These are phyloP conservation scores for Fusarium compactum DNA, from an alignment of 2,329 filamentous ascomycete species.

Conservation along the genomic window DNA sequence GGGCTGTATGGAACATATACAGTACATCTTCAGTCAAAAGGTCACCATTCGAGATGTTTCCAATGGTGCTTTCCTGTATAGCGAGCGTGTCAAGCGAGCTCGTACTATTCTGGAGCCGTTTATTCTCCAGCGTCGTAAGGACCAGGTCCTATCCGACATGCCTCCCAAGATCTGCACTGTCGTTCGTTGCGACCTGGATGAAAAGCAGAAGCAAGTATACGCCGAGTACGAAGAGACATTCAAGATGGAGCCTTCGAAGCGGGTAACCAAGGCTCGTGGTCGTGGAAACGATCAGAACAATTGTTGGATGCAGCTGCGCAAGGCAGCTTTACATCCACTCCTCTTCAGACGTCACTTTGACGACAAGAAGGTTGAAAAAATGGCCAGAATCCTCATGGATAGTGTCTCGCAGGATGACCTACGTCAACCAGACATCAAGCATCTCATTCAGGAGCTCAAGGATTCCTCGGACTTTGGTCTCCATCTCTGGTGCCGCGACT, in stretches of 20 bases:
- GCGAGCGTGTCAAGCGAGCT: slow-evolving; percentile 86
- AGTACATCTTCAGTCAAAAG: slow-evolving; percentile 91
- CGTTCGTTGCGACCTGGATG: slow-evolving; percentile 83
- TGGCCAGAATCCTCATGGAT: slow-evolving; percentile 80
- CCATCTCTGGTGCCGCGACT: slow-evolving; percentile 74
- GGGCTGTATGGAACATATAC: slow-evolving; percentile 80
- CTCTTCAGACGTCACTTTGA: slow-evolving; percentile 86
- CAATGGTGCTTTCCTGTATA: slow-evolving; percentile 86
- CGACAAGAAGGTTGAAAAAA: slow-evolving; percentile 79
- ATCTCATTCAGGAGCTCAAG: slow-evolving; percentile 68
- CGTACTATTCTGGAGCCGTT: slow-evolving; percentile 95
- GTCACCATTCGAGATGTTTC: slow-evolving; percentile 83
- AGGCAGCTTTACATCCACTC: slow-evolving; percentile 91
- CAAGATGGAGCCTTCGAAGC: slow-evolving; percentile 68
- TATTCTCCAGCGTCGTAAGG: slow-evolving; percentile 92
- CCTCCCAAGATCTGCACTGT: slow-evolving; percentile 83
- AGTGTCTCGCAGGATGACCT: slow-evolving; percentile 70
- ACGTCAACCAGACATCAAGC: slow-evolving; percentile 63
- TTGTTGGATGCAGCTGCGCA: slow-evolving; percentile 89
- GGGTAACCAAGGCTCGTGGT: slow-evolving; percentile 61
- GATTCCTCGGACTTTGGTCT: slow-evolving; percentile 73
- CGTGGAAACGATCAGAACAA: slow-evolving; percentile 71
- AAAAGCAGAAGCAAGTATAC: slow-evolving; percentile 80
- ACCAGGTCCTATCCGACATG: slow-evolving; percentile 87
- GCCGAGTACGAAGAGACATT: slow-evolving; percentile 73